phyloP scores from a whole-genome alignment of 441 rosid species.

The Erodium moschatum region DNA sequence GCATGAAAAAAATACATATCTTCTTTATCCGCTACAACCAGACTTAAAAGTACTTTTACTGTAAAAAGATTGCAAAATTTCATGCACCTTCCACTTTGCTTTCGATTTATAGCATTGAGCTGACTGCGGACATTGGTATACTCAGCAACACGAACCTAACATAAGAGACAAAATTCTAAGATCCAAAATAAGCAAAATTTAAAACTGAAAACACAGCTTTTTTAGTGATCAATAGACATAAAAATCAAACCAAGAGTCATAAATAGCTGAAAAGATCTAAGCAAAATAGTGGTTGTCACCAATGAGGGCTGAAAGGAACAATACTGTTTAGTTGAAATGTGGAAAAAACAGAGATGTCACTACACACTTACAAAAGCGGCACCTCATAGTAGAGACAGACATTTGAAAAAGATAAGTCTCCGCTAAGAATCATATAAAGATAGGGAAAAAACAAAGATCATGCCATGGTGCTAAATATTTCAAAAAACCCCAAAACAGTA shows the following conservation, averaged over 20 bases:
- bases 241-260: neutral
- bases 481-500: neutral
- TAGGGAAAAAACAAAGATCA: neutral
- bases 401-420: neutral
- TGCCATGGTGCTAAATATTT: neutral
- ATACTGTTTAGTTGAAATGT: neutral
- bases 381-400: neutral
- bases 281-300: neutral
- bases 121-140: slow-evolving; percentile 87
- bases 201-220: neutral
- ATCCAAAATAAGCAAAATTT: too few relatives aligned
- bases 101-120: slow-evolving; percentile 85
- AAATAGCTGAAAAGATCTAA: neutral
- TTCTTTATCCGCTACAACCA: neutral
- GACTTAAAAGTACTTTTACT: neutral
- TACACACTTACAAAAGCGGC: neutral
- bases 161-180: slow-evolving; percentile 19
- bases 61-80: neutral
- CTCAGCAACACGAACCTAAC: slow-evolving; percentile 90
- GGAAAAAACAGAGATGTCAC: neutral
- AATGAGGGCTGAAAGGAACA: neutral
- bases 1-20: slow-evolving; percentile 8
- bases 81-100: slow-evolving; percentile 90
- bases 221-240: neutral
- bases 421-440: neutral